Conservation (phyloP, 176 grass and related monocot species). For the Lolium multiflorum region DNA sequence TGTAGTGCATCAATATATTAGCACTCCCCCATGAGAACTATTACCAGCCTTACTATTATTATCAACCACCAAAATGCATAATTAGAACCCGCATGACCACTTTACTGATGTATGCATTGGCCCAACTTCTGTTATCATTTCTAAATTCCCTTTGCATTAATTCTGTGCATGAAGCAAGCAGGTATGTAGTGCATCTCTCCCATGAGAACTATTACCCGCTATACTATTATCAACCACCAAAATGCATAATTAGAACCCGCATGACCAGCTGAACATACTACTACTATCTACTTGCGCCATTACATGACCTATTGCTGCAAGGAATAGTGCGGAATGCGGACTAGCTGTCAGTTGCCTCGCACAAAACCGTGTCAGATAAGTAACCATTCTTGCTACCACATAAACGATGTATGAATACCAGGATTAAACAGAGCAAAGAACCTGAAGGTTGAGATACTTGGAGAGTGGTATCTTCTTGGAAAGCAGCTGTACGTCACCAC, state of each 20-base stretch:
- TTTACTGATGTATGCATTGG: not conserved
- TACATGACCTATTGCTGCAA: not conserved
- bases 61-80: conserved; percentile 27
- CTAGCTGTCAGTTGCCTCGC: not conserved
- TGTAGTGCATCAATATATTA: not conserved
- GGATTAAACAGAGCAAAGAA: conserved; percentile 26
- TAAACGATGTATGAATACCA: not conserved
- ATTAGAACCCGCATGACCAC: not conserved
- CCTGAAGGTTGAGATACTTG: conserved; percentile 94
- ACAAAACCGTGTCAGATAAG: not conserved
- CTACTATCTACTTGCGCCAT: not conserved
- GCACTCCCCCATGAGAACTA: not conserved
- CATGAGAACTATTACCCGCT: not conserved
- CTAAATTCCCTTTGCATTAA: not conserved
- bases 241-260: not conserved
- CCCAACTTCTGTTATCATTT: not conserved
- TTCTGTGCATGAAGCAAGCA: not conserved
- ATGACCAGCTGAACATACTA: not conserved
- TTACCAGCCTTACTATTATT: not conserved
- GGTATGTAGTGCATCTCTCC: not conserved
- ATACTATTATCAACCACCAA: not conserved
- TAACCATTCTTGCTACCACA: not conserved
- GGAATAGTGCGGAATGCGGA: not conserved
- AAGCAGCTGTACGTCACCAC: conserved; percentile 78
- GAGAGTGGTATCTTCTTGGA: conserved; percentile 97